Percentiles rank a stretch among this genome's conserved stretches.
phyloP scores from a whole-genome alignment of 2,329 filamentous ascomycete genomes.

The Fusarium abutilonis region DNA sequence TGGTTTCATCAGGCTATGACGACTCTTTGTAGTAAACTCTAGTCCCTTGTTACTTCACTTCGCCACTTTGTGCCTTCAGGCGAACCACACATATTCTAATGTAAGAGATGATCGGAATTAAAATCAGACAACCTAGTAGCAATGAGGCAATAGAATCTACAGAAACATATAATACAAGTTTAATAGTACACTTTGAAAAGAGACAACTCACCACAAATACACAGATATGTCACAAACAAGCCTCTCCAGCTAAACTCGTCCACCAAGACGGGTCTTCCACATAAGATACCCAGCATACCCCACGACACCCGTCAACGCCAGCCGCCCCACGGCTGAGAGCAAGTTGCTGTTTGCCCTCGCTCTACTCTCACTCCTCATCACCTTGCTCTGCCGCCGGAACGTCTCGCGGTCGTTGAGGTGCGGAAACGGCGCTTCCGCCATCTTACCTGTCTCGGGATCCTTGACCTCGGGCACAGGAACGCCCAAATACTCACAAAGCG shows the following conservation, averaged over 20 bases:
- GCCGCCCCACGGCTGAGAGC: slow-evolving; percentile 36
- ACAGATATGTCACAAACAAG: slow-evolving; percentile 4
- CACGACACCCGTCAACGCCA: slow-evolving; percentile 39
- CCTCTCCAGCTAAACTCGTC: slow-evolving; percentile 28
- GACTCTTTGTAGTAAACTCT: too few relatives aligned
- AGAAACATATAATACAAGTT: not conserved
- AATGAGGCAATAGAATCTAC: too few relatives aligned
- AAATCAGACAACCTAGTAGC: too few relatives aligned
- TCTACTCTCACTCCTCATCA: slow-evolving; percentile 21
- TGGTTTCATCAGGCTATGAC: too few relatives aligned
- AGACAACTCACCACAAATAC: too few relatives aligned
- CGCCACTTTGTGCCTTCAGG: too few relatives aligned
- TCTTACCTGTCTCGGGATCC: slow-evolving; percentile 47
- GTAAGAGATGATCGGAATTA: too few relatives aligned
- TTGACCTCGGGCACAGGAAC: slow-evolving; percentile 50
- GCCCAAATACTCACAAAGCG: slow-evolving; percentile 53
- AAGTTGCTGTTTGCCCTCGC: slow-evolving; percentile 43
- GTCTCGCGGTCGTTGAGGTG: slow-evolving; percentile 47
- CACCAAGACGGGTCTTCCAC: slow-evolving; percentile 46
- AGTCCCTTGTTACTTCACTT: too few relatives aligned
- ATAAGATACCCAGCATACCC: slow-evolving; percentile 46
- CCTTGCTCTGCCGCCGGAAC: slow-evolving; percentile 32
- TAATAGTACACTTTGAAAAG: not conserved
- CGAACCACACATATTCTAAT: too few relatives aligned
- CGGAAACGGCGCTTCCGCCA: slow-evolving; percentile 49